Conservation (phyloP, 352 stramenopile genomes). For the Phytophthora capsici region DNA sequence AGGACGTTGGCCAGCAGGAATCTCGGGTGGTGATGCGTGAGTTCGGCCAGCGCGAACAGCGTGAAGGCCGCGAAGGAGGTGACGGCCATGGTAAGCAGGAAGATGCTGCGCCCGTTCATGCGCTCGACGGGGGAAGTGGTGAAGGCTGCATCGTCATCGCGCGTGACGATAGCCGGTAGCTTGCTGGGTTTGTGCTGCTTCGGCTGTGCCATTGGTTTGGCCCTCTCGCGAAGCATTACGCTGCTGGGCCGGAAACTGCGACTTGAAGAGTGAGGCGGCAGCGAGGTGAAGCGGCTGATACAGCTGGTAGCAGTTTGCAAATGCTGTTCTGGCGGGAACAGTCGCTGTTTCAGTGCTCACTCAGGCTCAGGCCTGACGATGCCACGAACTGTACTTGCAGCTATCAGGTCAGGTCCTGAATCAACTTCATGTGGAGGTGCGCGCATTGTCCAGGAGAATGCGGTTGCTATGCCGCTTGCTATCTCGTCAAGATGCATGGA, state of each 20-base stretch:
- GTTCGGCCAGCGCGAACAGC: slow-evolving; percentile 62
- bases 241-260: neutral
- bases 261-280: slow-evolving; percentile 3
- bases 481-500: too few relatives aligned
- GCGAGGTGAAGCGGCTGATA: neutral
- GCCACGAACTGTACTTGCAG: neutral
- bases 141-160: slow-evolving; percentile 33
- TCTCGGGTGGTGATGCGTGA: slow-evolving; percentile 49
- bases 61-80: slow-evolving; percentile 71
- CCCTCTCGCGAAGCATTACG: neutral
- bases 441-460: too few relatives aligned
- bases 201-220: slow-evolving; percentile 8
- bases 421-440: too few relatives aligned
- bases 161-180: slow-evolving; percentile 13
- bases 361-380: neutral
- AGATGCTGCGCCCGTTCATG: slow-evolving; percentile 58
- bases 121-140: slow-evolving; percentile 31
- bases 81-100: slow-evolving; percentile 63
- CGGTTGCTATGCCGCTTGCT: too few relatives aligned
- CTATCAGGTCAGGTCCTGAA: neutral
- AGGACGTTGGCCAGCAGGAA: slow-evolving; percentile 42
- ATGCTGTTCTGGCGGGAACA: neutral
- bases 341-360: too few relatives aligned
- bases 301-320: neutral
- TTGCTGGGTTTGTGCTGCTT: slow-evolving; percentile 24